Evolutionary conservation across 2,329 filamentous ascomycete species (phyloP).

Genomic region (Fusarium udum): DNA sequence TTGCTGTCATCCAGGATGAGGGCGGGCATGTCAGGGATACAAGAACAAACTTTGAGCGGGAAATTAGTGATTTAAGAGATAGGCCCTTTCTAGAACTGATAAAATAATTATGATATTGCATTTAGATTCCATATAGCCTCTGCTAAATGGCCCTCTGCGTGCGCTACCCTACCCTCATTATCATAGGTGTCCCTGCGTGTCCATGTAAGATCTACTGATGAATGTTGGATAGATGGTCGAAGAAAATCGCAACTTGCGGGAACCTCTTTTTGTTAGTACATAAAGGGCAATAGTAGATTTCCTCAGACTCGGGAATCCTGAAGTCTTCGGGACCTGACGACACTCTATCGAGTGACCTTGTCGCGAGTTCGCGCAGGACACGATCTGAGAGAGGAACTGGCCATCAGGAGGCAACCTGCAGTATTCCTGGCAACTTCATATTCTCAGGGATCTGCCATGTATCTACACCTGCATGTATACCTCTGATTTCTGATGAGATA

Average conservation of each 20-base stretch:
- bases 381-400: background rate
- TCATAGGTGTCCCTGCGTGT: background rate
- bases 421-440: background rate
- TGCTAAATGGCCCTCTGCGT: background rate
- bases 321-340: background rate
- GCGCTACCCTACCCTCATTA: background rate
- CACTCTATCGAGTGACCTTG: background rate
- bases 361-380: background rate
- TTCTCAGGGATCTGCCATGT: background rate
- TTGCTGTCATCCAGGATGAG: background rate
- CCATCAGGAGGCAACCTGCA: background rate
- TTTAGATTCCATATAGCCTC: background rate
- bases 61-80: background rate
- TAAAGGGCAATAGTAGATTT: background rate
- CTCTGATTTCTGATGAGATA: background rate
- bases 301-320: fast-evolving
- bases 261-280: background rate
- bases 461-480: background rate
- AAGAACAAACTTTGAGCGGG: background rate
- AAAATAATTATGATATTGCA: background rate
- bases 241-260: background rate
- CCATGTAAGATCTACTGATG: background rate
- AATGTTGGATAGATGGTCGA: background rate
- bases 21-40: background rate
- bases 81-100: background rate